These are phyloP conservation scores for Bipolaris sorokiniana DNA, from an alignment of 2,329 filamentous ascomycete species.

Conservation along the genomic window DNA sequence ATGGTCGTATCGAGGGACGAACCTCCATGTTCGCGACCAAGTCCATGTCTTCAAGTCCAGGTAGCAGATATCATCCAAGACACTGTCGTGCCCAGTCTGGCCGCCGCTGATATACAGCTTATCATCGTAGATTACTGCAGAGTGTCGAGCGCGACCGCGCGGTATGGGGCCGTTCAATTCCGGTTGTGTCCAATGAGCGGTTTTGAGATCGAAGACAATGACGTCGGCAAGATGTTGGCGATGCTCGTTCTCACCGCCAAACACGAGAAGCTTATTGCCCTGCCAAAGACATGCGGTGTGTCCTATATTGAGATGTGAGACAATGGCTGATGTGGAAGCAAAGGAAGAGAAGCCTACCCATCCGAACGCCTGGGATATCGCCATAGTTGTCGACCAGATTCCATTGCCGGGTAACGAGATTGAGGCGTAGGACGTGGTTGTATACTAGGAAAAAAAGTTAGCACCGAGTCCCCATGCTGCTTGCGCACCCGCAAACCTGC, in stretches of 20 bases:
- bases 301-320: slow-evolving; percentile 58
- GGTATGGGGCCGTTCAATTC: slow-evolving; percentile 83
- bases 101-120: slow-evolving; percentile 95
- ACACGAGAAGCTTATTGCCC: slow-evolving; percentile 93
- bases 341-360: slow-evolving; percentile 67
- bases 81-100: slow-evolving; percentile 92
- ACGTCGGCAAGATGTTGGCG: slow-evolving; percentile 93
- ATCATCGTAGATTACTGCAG: slow-evolving; percentile 92
- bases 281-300: slow-evolving; percentile 95
- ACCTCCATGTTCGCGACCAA: slow-evolving; percentile 95
- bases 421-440: slow-evolving; percentile 91
- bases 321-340: not conserved
- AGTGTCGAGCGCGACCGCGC: slow-evolving; percentile 89
- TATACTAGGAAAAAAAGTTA: slow-evolving; percentile 65
- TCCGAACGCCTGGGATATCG: slow-evolving; percentile 93
- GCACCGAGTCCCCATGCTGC: not conserved
- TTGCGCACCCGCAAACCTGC: not conserved
- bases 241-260: slow-evolving; percentile 97
- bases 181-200: slow-evolving; percentile 93
- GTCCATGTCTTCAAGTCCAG: slow-evolving; percentile 96
- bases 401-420: slow-evolving; percentile 89
- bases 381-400: slow-evolving; percentile 97
- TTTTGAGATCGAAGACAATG: slow-evolving; percentile 93
- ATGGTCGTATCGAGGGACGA: slow-evolving; percentile 93
- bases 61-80: slow-evolving; percentile 95